Base-by-base conservation (phyloP, 208 protist genomes). In the Leishmania guyanensis region DNA sequence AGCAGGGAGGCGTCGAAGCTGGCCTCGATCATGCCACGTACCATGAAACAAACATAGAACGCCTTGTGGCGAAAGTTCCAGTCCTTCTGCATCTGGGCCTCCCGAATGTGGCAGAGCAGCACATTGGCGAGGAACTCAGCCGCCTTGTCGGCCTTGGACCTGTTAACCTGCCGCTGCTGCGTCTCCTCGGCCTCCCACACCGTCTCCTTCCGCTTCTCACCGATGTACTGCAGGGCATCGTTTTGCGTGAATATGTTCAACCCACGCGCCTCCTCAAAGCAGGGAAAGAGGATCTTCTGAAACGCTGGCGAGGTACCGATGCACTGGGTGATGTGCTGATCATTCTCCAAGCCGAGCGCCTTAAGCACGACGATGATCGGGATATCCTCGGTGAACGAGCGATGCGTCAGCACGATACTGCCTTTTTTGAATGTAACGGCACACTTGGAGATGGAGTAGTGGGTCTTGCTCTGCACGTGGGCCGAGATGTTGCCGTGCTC, bases 311-410 rank as follows among this genome's bases (percentile, higher is more conserved):
- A 94, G 16, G 86, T 97, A 39, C 99, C 99, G 64, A 99, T 96
- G 46, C 99, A 89, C 88, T 99, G 97, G 14, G 99, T 90, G 64
- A 99, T 98, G 76, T 99, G 98, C 88, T 99, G 98, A 83, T 99
- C 99, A n/a, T 89, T 97, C 60, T 98, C 96, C 72, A 99, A 86
- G 16, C 99, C 99, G 81, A 99, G 97, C 1, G 99, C 99, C 86
- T 99, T 99, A 8, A 99, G 85, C 48, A 99, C 84, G 77, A 99
- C 93, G 1, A 99, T 94, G 54, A 99, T 97, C 1, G 99, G 98
- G 14, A 99, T 95, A 79, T 99, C 99, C 69, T 99, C 99, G 0
- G 93, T 98, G 72, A 99, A 98, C 17, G 96, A 98, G 82, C 99
- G 99, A 86, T 99, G 99, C 60, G 96, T 93, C 48, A 99, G 93